phyloP scores from a whole-genome alignment of 345 rosid species.

The Mercurialis annua region DNA sequence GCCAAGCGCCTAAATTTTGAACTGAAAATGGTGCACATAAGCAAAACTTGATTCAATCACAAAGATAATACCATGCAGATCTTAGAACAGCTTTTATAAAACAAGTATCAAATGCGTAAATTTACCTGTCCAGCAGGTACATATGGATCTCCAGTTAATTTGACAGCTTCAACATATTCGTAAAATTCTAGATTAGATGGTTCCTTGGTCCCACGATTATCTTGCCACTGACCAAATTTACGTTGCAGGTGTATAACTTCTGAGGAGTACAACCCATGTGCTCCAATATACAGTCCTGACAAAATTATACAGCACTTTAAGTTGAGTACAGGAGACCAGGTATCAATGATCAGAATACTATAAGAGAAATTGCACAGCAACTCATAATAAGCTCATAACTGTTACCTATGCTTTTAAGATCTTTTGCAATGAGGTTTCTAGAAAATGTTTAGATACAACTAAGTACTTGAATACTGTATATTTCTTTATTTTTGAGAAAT shows the following conservation, averaged over 20 bases:
- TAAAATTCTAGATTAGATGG: slow-evolving; percentile 66
- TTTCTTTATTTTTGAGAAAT: not conserved
- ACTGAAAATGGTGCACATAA: not conserved
- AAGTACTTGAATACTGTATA: not conserved
- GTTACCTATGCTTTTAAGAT: not conserved
- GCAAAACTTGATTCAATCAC: not conserved
- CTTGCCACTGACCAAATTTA: slow-evolving; percentile 89
- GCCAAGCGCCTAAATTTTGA: not conserved
- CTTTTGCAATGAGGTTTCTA: not conserved
- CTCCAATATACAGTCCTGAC: slow-evolving; percentile 84
- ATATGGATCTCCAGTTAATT: slow-evolving; percentile 86
- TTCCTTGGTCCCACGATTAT: slow-evolving; percentile 50
- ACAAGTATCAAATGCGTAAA: slow-evolving; percentile 1
- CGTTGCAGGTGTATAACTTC: slow-evolving; percentile 80
- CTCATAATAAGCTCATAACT: not conserved
- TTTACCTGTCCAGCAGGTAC: slow-evolving; percentile 96
- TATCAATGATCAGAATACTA: not conserved
- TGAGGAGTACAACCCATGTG: slow-evolving; percentile 77
- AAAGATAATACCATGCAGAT: not conserved
- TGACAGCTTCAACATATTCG: slow-evolving; percentile 91
- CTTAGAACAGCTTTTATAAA: not conserved
- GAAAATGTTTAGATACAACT: not conserved
- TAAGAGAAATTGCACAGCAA: not conserved
- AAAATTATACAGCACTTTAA: slow-evolving; percentile 16
- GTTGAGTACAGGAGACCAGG: not conserved